phyloP scores from a whole-genome alignment of 805 yeast species.

The Zygosaccharomyces rouxii region DNA sequence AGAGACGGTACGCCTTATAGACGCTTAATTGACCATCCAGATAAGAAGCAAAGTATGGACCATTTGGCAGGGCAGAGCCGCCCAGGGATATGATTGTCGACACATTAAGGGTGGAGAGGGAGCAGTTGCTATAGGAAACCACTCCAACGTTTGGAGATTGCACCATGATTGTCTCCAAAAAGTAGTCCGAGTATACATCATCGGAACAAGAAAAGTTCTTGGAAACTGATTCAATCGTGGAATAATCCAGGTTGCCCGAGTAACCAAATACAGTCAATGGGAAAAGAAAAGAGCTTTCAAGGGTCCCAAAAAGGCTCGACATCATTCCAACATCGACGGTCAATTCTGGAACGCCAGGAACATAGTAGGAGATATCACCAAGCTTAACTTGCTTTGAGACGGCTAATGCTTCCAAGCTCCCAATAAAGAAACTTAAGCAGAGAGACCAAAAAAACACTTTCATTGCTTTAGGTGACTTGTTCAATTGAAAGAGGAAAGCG shows the following conservation, averaged over 20 bases:
- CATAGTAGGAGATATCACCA: slow-evolving; percentile 1
- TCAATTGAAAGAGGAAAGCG: no score
- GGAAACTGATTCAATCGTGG: not conserved
- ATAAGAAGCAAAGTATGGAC: slow-evolving; percentile 1
- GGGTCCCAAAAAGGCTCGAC: not conserved
- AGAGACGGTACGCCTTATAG: slow-evolving; percentile 1
- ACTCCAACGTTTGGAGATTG: slow-evolving; percentile 1
- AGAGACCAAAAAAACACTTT: not conserved
- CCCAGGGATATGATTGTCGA: slow-evolving; percentile 1
- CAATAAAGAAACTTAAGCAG: not conserved
- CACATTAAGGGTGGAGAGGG: not conserved
- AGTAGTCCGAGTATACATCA: slow-evolving; percentile 2
- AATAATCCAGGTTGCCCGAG: not conserved
- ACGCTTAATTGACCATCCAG: slow-evolving; percentile 1
- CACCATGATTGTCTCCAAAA: not conserved
- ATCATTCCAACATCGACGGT: not conserved
- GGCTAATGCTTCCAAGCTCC: not conserved
- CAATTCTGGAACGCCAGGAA: slow-evolving; percentile 1
- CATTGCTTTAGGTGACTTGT: not conserved
- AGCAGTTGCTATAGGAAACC: not conserved
- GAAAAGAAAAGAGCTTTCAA: slow-evolving; percentile 1
- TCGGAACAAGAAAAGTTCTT: not conserved
- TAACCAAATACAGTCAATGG: not conserved
- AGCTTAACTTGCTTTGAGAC: slow-evolving; percentile 2
- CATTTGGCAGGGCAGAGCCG: slow-evolving; percentile 1